Evolutionary conservation across 2,329 filamentous ascomycete genomes (phyloP), one percentile per base, ranked within the genome.

Genomic region (Fusarium virguliforme): DNA sequence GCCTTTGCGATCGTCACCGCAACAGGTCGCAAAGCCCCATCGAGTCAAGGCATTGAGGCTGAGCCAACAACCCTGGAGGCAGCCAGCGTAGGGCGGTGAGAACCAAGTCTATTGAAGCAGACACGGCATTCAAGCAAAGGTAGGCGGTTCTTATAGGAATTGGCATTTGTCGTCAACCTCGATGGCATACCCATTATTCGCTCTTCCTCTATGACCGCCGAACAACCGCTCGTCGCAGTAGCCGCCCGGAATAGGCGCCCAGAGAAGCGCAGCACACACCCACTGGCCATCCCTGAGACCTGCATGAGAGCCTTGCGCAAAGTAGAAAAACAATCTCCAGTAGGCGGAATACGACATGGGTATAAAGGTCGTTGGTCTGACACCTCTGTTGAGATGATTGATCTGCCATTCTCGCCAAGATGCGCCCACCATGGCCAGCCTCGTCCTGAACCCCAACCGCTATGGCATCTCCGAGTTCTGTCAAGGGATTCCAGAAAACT

Each of bases 291-390:
- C 4, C 12, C 13, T 12, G 26, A 37, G 50, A 24, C 50, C 35
- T 53, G 30, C 50, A 53, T 53, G 2, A 54, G 24, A 37, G 51
- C 51, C 51, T 37, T 22, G 32, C 18, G 32, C 32, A 38, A 54
- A 37, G 34, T 37, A 12, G 51, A 54, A 54, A 46, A 46, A 18
- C 18, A 18, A 46, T n/a, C 13, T 28, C 35, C 18, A 18, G 18
- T 18, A 18, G 18, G 18, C 18, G 13, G 8, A 28, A 13, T 24
- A 24, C 24, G 41, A 28, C 13, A 46, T 28, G 13, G 24, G 13
- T 46, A 46, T 46, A 46, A 46, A 46, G 41, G 41, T 46, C 1
- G 8, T n/a, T n/a, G 26, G 24, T 4, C 15, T 28, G 15, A 2
- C 18, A 18, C 15, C 15, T n/a, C 24, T 10, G 43, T 48, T 7